Conservation (phyloP, 2,329 filamentous ascomycete species). For the Claviceps citrina region DNA sequence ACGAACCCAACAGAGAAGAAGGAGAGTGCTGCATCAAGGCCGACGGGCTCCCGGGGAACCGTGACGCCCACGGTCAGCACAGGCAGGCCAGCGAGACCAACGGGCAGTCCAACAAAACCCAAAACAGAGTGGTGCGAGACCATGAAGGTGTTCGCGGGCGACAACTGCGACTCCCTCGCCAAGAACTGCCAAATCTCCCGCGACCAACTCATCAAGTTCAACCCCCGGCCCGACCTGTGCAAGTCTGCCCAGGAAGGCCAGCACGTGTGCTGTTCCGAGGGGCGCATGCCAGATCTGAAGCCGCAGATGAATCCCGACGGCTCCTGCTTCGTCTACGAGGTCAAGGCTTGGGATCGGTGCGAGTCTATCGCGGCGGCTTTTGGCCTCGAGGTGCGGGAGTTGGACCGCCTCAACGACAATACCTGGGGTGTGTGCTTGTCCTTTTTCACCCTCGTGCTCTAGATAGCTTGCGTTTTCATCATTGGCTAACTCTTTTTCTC, state of each 20-base stretch:
- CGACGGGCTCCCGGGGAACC: too few relatives aligned
- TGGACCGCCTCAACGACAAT: not conserved
- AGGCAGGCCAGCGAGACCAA: too few relatives aligned
- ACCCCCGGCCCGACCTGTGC: conserved; percentile 14
- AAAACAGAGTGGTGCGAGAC: too few relatives aligned
- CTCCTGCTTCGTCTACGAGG: conserved; percentile 21
- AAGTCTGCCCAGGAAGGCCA: conserved; percentile 14
- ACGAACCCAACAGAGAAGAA: too few relatives aligned
- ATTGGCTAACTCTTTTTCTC: not conserved
- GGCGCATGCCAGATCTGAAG: conserved; percentile 7
- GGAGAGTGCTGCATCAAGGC: too few relatives aligned
- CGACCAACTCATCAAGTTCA: conserved; percentile 20
- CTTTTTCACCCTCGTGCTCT: too few relatives aligned
- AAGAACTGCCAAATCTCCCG: conserved; percentile 20
- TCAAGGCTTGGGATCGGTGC: conserved; percentile 22
- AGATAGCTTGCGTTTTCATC: too few relatives aligned
- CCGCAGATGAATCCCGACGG: conserved; percentile 12
- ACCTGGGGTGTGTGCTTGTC: not conserved
- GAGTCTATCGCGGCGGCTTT: conserved; percentile 13
- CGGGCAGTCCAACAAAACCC: too few relatives aligned
- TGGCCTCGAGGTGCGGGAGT: not conserved
- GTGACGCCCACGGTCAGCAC: too few relatives aligned
- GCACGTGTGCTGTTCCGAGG: conserved; percentile 22
- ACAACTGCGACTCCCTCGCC: conserved; percentile 21
- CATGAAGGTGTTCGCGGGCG: conserved; percentile 10